Evolutionary conservation across 179 eudicot genomes (phyloP), one percentile per base, ranked within the genome.

Genomic region (Beta corolliflora): DNA sequence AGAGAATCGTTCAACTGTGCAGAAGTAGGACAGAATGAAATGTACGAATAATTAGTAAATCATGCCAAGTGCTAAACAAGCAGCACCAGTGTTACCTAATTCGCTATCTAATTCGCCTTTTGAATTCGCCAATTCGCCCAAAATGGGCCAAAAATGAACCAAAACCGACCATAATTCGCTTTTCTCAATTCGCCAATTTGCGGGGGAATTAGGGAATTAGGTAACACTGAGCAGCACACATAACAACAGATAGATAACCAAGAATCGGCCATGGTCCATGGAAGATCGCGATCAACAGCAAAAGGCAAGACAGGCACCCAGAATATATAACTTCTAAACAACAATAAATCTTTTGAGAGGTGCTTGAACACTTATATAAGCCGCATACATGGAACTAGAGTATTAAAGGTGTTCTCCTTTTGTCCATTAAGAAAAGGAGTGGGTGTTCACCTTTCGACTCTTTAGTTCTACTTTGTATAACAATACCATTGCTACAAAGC

Each of bases 1-100:
- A 79, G 98, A 94, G 79, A 93, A 93, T 50, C 98, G 87, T 87
- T 93, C 98, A 81, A 91, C 98, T 93, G 94, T 83, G 87, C 21
- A 63, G 58, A 53, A 83, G 29, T 25, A 25, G 52, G 44, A 41
- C 63, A 60, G 61, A 60, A 67, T 19, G 64, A 25, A 67, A 71
- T 73, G 36, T 69, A 72, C 48, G 59, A 77, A 74, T 44, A 71
- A 41, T 29, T 9, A 59, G 63, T 16, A 41, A 76, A 80, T 31
- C 63, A 77, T 25, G 41, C 5, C 41, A 21, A 74, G 12, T 18
- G 25, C n/a, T 16, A 71, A 71, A 61, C 71, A 48, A 53, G n/a
- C n/a, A n/a, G n/a, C n/a, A n/a, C n/a, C n/a, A n/a, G n/a, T n/a
- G n/a, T n/a, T n/a, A n/a, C n/a, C n/a, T n/a, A n/a, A n/a, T n/a